These are phyloP conservation scores for Adansonia digitata DNA, from an alignment of 345 rosid genomes.

Conservation along the genomic window DNA sequence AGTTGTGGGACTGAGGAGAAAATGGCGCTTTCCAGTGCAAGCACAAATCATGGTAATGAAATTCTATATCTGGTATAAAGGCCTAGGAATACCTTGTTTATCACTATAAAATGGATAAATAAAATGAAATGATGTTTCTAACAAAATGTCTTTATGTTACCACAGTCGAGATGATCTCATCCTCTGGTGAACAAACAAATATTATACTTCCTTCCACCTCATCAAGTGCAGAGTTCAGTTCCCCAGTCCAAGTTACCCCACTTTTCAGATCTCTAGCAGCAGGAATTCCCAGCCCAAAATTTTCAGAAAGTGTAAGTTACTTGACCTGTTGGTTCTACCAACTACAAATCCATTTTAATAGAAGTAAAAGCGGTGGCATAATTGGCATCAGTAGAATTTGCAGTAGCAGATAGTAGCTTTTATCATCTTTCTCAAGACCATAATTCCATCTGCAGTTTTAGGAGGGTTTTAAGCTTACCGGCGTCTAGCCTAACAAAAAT, in stretches of 20 bases:
- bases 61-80: neutral
- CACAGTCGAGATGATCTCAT: constrained; percentile 39
- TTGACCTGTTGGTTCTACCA: constrained; percentile 6
- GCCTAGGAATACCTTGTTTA: neutral
- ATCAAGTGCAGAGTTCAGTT: constrained; percentile 53
- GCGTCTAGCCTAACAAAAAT: neutral
- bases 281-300: constrained; percentile 92
- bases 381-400: neutral
- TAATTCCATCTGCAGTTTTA: neutral
- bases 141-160: constrained; percentile 11
- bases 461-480: neutral
- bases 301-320: constrained; percentile 93
- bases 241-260: constrained; percentile 86
- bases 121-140: constrained; percentile 3
- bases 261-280: constrained; percentile 96
- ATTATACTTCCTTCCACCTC: constrained; percentile 39
- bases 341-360: constrained; percentile 2
- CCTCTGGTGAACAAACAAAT: constrained; percentile 38
- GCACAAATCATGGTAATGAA: constrained; percentile 45
- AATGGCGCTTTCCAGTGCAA: constrained; percentile 33
- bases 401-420: neutral
- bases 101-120: neutral
- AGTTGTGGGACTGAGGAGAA: constrained; percentile 25
- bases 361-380: neutral
- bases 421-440: neutral